A percentile compares a stretch with the other conserved stretches of the same genome.
phyloP scores from a whole-genome alignment of 805 yeast genomes.

The Teunomyces panamensis region DNA sequence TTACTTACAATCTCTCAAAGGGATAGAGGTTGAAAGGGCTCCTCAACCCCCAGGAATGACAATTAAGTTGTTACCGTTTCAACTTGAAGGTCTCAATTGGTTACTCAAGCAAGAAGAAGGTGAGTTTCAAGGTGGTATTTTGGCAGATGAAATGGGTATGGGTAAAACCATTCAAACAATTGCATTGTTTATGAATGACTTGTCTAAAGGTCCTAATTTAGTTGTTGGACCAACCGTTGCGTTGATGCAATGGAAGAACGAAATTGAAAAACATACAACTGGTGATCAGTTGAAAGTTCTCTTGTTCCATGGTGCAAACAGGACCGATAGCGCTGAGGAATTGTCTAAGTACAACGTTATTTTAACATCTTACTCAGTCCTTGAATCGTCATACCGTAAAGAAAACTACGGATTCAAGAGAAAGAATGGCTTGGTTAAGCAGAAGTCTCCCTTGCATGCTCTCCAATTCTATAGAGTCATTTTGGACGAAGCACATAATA shows the following conservation, averaged over 20 bases:
- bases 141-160: constrained; percentile 99
- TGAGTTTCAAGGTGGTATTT: constrained; percentile 80
- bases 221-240: constrained; percentile 99
- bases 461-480: constrained; percentile 80
- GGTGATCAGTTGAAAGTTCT: constrained; percentile 64
- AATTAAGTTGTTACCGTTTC: constrained; percentile 79
- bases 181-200: constrained; percentile 74
- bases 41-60: constrained; percentile 78
- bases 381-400: constrained; percentile 83
- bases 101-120: constrained; percentile 75
- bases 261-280: constrained; percentile 77
- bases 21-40: constrained; percentile 53
- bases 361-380: constrained; percentile 86
- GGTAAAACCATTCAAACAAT: constrained; percentile 98
- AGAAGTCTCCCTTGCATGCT: constrained; percentile 69
- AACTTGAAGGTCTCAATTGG: constrained; percentile 92
- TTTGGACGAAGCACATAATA: constrained; percentile 95
- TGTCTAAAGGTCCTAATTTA: constrained; percentile 65
- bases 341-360: constrained; percentile 70
- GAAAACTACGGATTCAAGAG: constrained; percentile 81
- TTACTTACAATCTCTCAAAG: constrained; percentile 47
- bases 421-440: constrained; percentile 67
- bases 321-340: constrained; percentile 57
- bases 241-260: constrained; percentile 94
- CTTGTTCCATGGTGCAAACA: constrained; percentile 82